A percentile compares a stretch with the other conserved stretches of the same genome.
Conservation (phyloP, 2,329 filamentous ascomycete species). For the Dothideomycetes sp. region DNA sequence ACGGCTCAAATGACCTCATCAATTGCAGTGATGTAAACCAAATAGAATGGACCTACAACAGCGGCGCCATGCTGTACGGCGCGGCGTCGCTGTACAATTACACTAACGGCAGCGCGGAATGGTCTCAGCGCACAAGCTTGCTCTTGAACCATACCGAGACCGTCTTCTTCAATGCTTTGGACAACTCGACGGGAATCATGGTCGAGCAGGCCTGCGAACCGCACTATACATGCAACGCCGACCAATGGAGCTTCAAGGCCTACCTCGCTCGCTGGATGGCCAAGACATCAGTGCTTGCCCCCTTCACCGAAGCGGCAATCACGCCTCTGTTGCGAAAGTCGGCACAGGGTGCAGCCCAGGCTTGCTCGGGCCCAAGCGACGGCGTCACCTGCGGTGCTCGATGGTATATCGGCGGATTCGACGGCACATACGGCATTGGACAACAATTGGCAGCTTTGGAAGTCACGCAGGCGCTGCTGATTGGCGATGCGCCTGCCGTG, state of each 20-base stretch:
- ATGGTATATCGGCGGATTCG: conserved; percentile 33
- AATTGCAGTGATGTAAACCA: conserved; percentile 34
- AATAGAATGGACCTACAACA: conserved; percentile 37
- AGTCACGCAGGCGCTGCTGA: conserved; percentile 31
- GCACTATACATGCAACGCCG: conserved; percentile 47
- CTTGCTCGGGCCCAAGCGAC: conserved; percentile 30
- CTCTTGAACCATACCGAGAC: conserved; percentile 41
- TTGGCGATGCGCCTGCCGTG: conserved; percentile 6
- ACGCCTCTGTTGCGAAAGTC: conserved; percentile 27
- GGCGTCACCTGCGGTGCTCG: conserved; percentile 32
- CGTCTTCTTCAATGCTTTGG: conserved; percentile 43
- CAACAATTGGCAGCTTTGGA: conserved; percentile 35
- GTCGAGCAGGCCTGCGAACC: conserved; percentile 57
- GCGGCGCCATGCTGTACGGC: conserved; percentile 43
- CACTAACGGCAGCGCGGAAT: conserved; percentile 24
- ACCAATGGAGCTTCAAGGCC: conserved; percentile 67
- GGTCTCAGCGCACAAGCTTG: conserved; percentile 47
- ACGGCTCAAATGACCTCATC: conserved; percentile 31
- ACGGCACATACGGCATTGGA: conserved; percentile 30
- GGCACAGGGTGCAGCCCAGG: conserved; percentile 30
- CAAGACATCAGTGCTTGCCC: conserved; percentile 32
- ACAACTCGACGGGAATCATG: conserved; percentile 44
- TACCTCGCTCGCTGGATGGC: conserved; percentile 57
- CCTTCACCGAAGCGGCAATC: conserved; percentile 28
- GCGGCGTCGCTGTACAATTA: conserved; percentile 47